A percentile compares a stretch with the other conserved stretches of the same genome.
Conservation (phyloP, 2,329 filamentous ascomycete genomes). For the Pyrenophora teres region DNA sequence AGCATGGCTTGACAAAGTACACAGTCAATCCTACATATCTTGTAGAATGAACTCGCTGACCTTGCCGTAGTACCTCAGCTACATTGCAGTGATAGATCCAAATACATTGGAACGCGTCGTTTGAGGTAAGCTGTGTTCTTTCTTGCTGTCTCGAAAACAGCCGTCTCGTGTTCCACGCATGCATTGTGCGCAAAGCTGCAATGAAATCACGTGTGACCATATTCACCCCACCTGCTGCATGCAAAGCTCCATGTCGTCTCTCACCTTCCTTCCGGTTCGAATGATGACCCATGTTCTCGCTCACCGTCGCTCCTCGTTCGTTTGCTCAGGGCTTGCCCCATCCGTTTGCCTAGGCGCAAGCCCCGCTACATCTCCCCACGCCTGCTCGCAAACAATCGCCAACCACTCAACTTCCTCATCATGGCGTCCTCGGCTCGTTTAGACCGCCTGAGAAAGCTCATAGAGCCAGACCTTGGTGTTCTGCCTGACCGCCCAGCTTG, state of each 20-base stretch:
- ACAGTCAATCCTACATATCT: too few relatives aligned
- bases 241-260: neutral
- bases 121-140: too few relatives aligned
- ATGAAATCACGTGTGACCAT: too few relatives aligned
- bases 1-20: too few relatives aligned
- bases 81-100: neutral
- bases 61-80: neutral
- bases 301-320: constrained; percentile 2
- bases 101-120: too few relatives aligned
- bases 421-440: constrained; percentile 33
- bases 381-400: neutral
- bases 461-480: constrained; percentile 29
- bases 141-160: too few relatives aligned
- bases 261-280: neutral
- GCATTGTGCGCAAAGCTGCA: neutral
- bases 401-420: constrained; percentile 3
- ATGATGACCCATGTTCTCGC: neutral
- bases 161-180: neutral
- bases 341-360: constrained; percentile 4
- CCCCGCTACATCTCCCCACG: neutral
- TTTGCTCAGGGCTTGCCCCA: constrained; percentile 13
- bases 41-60: too few relatives aligned
- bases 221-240: neutral
- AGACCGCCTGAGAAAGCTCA: constrained; percentile 26
- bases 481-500: constrained; percentile 27